These are phyloP conservation scores for Fusarium chaquense DNA, from an alignment of 2,329 filamentous ascomycete species.

Conservation along the genomic window DNA sequence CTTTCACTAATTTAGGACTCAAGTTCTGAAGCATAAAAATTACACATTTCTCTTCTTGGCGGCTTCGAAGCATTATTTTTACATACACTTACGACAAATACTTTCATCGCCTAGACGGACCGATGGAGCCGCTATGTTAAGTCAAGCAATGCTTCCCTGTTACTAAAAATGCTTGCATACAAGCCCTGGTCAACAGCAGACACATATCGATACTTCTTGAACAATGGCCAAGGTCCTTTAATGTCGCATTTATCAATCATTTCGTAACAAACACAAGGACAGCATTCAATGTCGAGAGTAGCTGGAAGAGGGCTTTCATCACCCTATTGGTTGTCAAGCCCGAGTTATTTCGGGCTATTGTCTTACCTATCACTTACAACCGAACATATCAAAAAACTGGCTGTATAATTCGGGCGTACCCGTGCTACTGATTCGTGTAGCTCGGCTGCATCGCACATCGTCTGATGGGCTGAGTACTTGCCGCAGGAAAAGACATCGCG, in stretches of 20 bases:
- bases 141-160: background rate
- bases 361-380: slow-evolving; percentile 28
- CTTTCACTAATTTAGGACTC: no score
- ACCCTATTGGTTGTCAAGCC: slow-evolving; percentile 10
- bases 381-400: slow-evolving; percentile 7
- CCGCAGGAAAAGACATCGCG: slow-evolving; percentile 39
- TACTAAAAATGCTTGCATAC: background rate
- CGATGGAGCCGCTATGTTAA: background rate
- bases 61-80: background rate
- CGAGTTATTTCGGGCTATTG: slow-evolving; percentile 30
- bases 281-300: background rate
- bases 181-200: background rate
- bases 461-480: slow-evolving; percentile 32
- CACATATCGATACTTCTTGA: background rate
- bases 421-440: slow-evolving; percentile 30
- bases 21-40: background rate
- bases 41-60: background rate
- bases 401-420: slow-evolving; percentile 15
- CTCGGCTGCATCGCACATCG: slow-evolving; percentile 30
- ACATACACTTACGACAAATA: background rate
- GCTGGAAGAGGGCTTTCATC: background rate
- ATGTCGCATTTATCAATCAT: background rate
- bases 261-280: background rate
- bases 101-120: background rate
- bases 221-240: background rate